phyloP scores from a whole-genome alignment of 2,329 filamentous ascomycete species.

The Botryotinia globosa region DNA sequence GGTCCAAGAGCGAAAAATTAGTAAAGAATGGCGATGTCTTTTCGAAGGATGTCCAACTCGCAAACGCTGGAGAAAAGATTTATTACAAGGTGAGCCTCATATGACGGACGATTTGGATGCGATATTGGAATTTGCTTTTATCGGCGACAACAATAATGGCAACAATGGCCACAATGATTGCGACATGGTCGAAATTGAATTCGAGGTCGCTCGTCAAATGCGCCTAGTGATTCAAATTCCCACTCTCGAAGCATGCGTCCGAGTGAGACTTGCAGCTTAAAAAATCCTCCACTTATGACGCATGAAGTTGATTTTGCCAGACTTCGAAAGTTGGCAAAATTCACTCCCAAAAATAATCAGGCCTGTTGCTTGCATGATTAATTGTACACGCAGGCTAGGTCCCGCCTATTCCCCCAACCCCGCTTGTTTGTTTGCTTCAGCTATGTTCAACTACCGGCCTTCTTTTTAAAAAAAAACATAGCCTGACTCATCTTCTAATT shows the following conservation, averaged over 20 bases:
- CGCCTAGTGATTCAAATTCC: slow-evolving; percentile 17
- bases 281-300: slow-evolving; percentile 20
- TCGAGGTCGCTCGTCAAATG: not conserved
- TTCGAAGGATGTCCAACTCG: slow-evolving; percentile 75
- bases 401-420: slow-evolving; percentile 17
- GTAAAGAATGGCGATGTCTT: slow-evolving; percentile 72
- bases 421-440: slow-evolving; percentile 20
- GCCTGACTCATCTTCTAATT: slow-evolving; percentile 6
- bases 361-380: slow-evolving; percentile 8
- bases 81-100: slow-evolving; percentile 79
- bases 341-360: slow-evolving; percentile 9
- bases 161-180: slow-evolving; percentile 7
- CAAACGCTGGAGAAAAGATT: slow-evolving; percentile 67
- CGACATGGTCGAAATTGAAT: not conserved
- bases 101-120: not conserved
- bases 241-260: slow-evolving; percentile 14
- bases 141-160: not conserved
- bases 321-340: slow-evolving; percentile 14
- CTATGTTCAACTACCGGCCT: slow-evolving; percentile 13
- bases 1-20: slow-evolving; percentile 82
- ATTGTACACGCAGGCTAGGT: slow-evolving; percentile 9
- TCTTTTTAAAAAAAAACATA: slow-evolving; percentile 13
- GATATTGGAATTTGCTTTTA: not conserved
- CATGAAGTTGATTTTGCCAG: slow-evolving; percentile 3
- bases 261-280: slow-evolving; percentile 9